A percentile compares a stretch with the other conserved stretches of the same genome.
phyloP scores from a whole-genome alignment of 257 asterid genomes.

The Solanum megistacrolobum region DNA sequence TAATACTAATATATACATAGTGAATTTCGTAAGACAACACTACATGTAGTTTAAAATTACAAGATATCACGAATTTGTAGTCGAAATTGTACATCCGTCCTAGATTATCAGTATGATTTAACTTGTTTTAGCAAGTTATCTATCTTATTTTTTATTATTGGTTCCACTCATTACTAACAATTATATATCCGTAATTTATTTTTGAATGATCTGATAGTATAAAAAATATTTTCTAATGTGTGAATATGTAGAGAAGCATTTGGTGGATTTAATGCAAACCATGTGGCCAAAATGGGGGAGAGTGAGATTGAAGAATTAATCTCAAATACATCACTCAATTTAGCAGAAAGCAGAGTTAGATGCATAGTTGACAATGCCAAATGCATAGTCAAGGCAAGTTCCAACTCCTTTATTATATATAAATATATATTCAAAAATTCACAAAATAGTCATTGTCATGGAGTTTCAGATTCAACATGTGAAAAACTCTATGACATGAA shows the following conservation, averaged over 20 bases:
- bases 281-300: slow-evolving; percentile 75
- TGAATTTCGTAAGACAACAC: background rate
- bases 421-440: background rate
- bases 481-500: background rate
- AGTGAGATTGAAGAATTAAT: slow-evolving; percentile 43
- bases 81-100: background rate
- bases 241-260: slow-evolving; percentile 44
- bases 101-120: background rate
- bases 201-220: background rate
- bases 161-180: background rate
- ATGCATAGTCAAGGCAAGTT: slow-evolving; percentile 66
- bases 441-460: background rate
- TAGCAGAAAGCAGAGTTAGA: slow-evolving; percentile 66
- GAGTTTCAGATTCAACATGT: background rate
- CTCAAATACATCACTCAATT: slow-evolving; percentile 40
- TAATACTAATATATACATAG: background rate
- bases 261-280: slow-evolving; percentile 54
- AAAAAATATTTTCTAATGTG: background rate
- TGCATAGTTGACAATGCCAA: slow-evolving; percentile 87
- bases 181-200: background rate
- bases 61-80: accelerated
- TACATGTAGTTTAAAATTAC: background rate
- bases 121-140: too few species aligned
- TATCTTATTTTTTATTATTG: background rate
- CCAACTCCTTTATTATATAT: too few species aligned